Conservation (phyloP, 1,284 basidiomycete genomes). For the Grifola frondosa region DNA sequence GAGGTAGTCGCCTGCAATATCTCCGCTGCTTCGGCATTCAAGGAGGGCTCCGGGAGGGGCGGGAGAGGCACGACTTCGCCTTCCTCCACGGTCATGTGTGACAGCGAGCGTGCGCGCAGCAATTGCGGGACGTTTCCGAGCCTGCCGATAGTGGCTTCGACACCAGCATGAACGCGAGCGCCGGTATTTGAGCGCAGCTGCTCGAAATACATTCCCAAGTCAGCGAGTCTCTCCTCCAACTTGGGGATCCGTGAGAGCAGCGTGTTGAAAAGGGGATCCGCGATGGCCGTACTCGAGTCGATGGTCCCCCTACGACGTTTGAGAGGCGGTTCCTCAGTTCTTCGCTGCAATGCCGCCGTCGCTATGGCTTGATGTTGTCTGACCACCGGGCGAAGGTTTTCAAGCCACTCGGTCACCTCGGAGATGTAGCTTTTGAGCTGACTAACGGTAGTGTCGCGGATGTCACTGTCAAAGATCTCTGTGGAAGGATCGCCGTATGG, state of each 20-base stretch:
- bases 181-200: conserved; percentile 2
- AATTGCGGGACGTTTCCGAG: conserved; percentile 2
- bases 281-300: conserved; percentile 1
- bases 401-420: conserved; percentile 8
- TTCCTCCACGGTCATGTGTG: conserved; percentile 6
- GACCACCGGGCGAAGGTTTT: conserved; percentile 1
- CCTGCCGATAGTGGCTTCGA: conserved; percentile 1
- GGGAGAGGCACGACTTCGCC: conserved; percentile 11
- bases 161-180: background rate
- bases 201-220: conserved; percentile 12
- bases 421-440: conserved; percentile 1
- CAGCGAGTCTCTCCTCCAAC: conserved; percentile 11
- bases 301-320: background rate
- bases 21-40: conserved; percentile 10
- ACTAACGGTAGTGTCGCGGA: conserved; percentile 2
- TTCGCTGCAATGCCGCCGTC: background rate
- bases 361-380: background rate
- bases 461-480: background rate
- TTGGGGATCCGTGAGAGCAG: background rate
- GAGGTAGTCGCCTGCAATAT: conserved; percentile 9
- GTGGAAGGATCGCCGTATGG: conserved; percentile 7
- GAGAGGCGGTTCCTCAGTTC: conserved; percentile 7
- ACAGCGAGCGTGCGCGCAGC: background rate
- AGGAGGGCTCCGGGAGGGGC: conserved; percentile 6
- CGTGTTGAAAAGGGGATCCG: background rate